These are phyloP conservation scores for Talaromyces atroroseus DNA, from an alignment of 2,329 filamentous ascomycete genomes.

Conservation along the genomic window DNA sequence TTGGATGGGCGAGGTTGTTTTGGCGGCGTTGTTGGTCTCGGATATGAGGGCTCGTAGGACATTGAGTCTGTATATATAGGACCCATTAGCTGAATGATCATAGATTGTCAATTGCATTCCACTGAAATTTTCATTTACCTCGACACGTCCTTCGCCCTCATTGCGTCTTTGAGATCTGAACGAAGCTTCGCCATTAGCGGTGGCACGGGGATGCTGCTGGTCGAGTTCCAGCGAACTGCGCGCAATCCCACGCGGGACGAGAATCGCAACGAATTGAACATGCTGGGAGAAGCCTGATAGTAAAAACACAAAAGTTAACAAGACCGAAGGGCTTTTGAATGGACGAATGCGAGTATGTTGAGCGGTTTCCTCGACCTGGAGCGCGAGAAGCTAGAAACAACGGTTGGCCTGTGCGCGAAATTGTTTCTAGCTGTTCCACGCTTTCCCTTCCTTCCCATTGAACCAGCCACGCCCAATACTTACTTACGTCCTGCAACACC, in stretches of 20 bases:
- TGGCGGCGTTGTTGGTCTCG: slow-evolving; percentile 46
- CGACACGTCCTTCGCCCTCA: slow-evolving; percentile 45
- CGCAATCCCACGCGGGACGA: slow-evolving; percentile 23
- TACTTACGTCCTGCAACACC: neutral
- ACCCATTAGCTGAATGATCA: neutral
- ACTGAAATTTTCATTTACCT: slow-evolving; percentile 26
- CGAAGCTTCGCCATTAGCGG: slow-evolving; percentile 42
- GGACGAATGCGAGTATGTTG: too few relatives aligned
- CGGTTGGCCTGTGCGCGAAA: slow-evolving; percentile 33
- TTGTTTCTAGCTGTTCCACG: slow-evolving; percentile 23
- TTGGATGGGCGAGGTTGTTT: slow-evolving; percentile 40
- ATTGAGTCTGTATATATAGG: slow-evolving; percentile 31
- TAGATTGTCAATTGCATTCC: too few relatives aligned
- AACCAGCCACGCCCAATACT: slow-evolving; percentile 2
- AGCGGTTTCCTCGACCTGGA: neutral
- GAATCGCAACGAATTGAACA: slow-evolving; percentile 30
- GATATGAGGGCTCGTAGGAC: slow-evolving; percentile 46
- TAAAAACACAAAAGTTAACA: slow-evolving; percentile 2
- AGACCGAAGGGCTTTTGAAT: too few relatives aligned
- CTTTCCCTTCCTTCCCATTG: slow-evolving; percentile 4
- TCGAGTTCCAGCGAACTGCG: slow-evolving; percentile 37
- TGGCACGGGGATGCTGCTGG: slow-evolving; percentile 30
- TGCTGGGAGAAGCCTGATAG: slow-evolving; percentile 11
- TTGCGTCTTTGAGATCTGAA: slow-evolving; percentile 44
- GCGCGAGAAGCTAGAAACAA: slow-evolving; percentile 15